Evolutionary conservation across 73 alveolate genomes (phyloP).

Genomic region (Tetrahymena thermophila): DNA sequence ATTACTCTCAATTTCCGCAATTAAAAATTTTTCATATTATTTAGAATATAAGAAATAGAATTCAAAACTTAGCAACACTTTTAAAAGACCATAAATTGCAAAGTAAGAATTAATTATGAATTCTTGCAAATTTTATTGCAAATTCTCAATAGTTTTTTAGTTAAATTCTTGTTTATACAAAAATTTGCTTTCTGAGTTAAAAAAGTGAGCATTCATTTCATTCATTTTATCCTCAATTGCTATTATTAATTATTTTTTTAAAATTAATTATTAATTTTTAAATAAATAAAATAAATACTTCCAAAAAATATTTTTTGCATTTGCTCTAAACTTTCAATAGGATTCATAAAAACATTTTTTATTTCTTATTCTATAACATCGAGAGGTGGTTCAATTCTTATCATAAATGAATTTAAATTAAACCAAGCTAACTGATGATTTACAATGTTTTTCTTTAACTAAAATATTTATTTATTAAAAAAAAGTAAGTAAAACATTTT

Average conservation of each 20-base stretch:
- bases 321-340: neutral
- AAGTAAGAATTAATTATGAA: neutral
- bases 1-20: neutral
- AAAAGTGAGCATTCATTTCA: neutral
- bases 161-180: neutral
- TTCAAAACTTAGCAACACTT: neutral
- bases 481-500: too few relatives aligned
- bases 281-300: neutral
- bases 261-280: neutral
- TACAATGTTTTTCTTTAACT: neutral
- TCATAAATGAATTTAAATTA: neutral
- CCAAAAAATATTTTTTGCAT: neutral
- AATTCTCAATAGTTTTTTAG: neutral
- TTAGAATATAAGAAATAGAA: neutral
- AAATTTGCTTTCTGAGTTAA: neutral
- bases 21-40: neutral
- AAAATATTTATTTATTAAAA: neutral
- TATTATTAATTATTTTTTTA: neutral
- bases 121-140: neutral
- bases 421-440: neutral
- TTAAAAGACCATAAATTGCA: neutral
- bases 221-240: neutral
- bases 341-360: neutral
- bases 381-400: neutral
- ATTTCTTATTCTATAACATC: neutral